Evolutionary conservation across 2,329 filamentous ascomycete species (phyloP).

Genomic region (Verticillium nonalfalfae): DNA sequence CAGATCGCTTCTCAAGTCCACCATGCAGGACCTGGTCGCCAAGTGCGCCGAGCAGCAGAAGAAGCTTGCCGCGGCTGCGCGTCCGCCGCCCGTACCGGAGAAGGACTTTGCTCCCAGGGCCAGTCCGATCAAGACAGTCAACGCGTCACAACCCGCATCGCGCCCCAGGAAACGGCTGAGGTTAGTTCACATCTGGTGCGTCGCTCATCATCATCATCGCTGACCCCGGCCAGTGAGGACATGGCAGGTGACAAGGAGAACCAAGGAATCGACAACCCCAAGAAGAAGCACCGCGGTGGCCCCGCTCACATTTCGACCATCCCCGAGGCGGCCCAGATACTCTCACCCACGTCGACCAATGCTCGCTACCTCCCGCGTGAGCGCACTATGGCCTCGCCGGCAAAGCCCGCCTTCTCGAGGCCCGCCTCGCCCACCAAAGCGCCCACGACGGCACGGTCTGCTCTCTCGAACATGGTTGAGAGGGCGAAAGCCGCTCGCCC

Average conservation of each 20-base stretch:
- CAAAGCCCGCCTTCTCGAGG: constrained; percentile 51
- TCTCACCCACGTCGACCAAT: constrained; percentile 81
- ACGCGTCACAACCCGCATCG: constrained; percentile 10
- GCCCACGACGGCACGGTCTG: constrained; percentile 29
- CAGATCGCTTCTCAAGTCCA: constrained; percentile 67
- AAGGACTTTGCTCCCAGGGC: constrained; percentile 36
- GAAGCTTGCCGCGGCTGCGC: constrained; percentile 18
- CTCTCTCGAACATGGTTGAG: constrained; percentile 51
- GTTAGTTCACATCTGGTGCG: constrained; percentile 27
- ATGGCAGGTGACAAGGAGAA: constrained; percentile 75
- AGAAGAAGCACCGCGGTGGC: constrained; percentile 54
- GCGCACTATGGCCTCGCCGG: constrained; percentile 39
- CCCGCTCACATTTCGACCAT: constrained; percentile 33
- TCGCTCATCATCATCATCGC: constrained; percentile 6
- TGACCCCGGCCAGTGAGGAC: constrained; percentile 46
- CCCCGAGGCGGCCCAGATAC: constrained; percentile 50
- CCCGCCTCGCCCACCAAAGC: constrained; percentile 58
- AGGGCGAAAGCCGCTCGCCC: constrained; percentile 51
- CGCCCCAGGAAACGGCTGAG: constrained; percentile 42
- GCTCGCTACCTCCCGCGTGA: constrained; percentile 58
- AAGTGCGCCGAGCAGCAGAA: constrained; percentile 41
- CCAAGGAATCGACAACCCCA: constrained; percentile 57
- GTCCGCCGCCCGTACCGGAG: constrained; percentile 40
- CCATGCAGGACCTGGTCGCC: constrained; percentile 70
- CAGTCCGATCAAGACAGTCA: constrained; percentile 27